These are phyloP conservation scores for Candida silvatica DNA, from an alignment of 805 yeast genomes.

Conservation along the genomic window DNA sequence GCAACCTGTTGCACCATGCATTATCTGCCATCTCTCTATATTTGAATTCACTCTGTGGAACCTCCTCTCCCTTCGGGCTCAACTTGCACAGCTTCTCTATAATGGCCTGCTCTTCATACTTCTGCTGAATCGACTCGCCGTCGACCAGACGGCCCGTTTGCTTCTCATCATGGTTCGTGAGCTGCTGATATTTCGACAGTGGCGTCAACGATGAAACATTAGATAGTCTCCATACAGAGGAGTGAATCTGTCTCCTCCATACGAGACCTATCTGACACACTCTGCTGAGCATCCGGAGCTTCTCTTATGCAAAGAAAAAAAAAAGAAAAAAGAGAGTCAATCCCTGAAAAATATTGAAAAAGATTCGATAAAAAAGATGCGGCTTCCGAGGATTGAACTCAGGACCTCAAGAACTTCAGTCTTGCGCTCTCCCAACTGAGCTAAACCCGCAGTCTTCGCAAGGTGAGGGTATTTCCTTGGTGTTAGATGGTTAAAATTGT, in stretches of 20 bases:
- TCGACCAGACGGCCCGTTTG: too few relatives aligned
- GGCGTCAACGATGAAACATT: too few relatives aligned
- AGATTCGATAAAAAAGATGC: not conserved
- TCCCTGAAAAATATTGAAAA: not conserved
- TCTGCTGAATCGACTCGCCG: too few relatives aligned
- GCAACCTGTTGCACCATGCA: slow-evolving; percentile 11
- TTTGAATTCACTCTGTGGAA: slow-evolving; percentile 10
- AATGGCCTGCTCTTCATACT: slow-evolving; percentile 13
- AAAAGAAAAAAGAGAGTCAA: not conserved
- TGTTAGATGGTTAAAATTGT: too few relatives aligned
- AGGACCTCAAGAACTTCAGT: slow-evolving; percentile 1
- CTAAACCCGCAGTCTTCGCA: not conserved
- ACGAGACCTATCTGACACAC: too few relatives aligned
- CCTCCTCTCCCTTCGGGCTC: slow-evolving; percentile 10
- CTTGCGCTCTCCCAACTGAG: slow-evolving; percentile 2
- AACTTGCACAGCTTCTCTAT: slow-evolving; percentile 15
- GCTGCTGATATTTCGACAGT: too few relatives aligned
- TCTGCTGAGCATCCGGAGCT: too few relatives aligned
- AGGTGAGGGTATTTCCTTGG: too few relatives aligned
- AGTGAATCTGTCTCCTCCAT: too few relatives aligned
- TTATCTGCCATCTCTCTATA: slow-evolving; percentile 15
- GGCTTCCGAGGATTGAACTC: slow-evolving; percentile 1
- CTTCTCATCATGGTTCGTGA: too few relatives aligned
- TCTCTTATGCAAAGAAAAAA: not conserved
- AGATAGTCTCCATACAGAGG: too few relatives aligned